Evolutionary conservation across 2,329 filamentous ascomycete species (phyloP).

Genomic region (Colletotrichum sp.): DNA sequence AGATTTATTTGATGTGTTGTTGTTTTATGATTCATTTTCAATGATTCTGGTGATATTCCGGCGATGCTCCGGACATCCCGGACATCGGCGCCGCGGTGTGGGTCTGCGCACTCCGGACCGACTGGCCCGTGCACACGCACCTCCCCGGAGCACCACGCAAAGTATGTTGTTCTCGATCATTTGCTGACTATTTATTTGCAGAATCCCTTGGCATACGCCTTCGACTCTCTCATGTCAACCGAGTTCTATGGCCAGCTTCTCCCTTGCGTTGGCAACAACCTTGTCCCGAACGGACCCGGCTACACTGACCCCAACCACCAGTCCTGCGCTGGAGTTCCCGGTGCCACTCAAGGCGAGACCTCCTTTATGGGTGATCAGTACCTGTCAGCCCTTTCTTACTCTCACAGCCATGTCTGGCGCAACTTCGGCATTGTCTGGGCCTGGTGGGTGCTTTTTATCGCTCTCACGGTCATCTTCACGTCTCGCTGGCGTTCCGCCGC

Average conservation of each 20-base stretch:
- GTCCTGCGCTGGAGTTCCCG: conserved; percentile 63
- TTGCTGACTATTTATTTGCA: too few species aligned
- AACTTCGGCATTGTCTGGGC: conserved; percentile 69
- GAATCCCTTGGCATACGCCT: conserved; percentile 71
- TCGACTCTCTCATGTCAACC: conserved; percentile 72
- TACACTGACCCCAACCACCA: conserved; percentile 49
- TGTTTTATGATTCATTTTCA: too few species aligned
- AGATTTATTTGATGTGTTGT: too few species aligned
- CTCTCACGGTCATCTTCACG: conserved; percentile 63
- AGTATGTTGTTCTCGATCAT: too few species aligned
- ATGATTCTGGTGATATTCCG: too few species aligned
- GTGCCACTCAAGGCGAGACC: conserved; percentile 53
- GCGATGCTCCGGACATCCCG: too few species aligned
- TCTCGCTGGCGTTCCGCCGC: conserved; percentile 58
- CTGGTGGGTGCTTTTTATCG: conserved; percentile 66
- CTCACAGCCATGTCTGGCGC: conserved; percentile 57
- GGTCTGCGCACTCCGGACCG: too few species aligned
- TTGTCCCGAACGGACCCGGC: conserved; percentile 55
- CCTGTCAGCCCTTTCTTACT: conserved; percentile 58
- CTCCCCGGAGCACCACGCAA: too few species aligned
- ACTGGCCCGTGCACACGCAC: too few species aligned
- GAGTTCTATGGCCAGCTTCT: conserved; percentile 68
- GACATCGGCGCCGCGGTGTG: too few species aligned
- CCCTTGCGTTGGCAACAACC: conserved; percentile 51
- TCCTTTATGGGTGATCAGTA: conserved; percentile 64